These are phyloP conservation scores for Cadophora luteo-olivacea DNA, from an alignment of 2,329 filamentous ascomycete species.

Conservation along the genomic window DNA sequence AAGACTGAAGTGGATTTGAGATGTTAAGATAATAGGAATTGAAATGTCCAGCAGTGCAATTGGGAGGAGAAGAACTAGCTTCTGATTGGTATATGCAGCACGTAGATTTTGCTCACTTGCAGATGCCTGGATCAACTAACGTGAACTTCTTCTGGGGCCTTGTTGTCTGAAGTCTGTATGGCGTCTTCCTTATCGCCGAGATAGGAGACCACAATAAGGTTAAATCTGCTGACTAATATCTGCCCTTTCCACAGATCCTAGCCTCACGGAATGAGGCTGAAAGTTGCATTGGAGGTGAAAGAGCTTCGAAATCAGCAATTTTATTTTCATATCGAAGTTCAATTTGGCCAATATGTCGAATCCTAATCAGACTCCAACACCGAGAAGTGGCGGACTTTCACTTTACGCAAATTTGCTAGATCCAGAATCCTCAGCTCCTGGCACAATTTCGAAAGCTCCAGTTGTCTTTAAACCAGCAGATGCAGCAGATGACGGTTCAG, in stretches of 20 bases:
- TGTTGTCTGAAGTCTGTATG: constrained; percentile 10
- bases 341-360: constrained; percentile 40
- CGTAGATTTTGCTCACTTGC: neutral
- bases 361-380: constrained; percentile 38
- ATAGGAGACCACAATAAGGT: constrained; percentile 10
- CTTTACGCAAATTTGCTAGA: constrained; percentile 87
- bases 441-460: constrained; percentile 77
- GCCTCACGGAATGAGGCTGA: constrained; percentile 36
- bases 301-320: constrained; percentile 3
- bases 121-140: constrained; percentile 7
- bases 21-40: neutral
- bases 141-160: neutral
- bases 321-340: neutral
- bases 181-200: constrained; percentile 23
- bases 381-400: constrained; percentile 62
- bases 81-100: constrained; percentile 7
- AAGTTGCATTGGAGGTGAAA: neutral
- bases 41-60: constrained; percentile 25
- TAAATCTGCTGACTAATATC: neutral
- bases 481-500: constrained; percentile 52
- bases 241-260: neutral
- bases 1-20: neutral
- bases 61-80: constrained; percentile 18
- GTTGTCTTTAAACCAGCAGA: constrained; percentile 68
- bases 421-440: constrained; percentile 56